Evolutionary conservation across 768 basidiomycete genomes (phyloP).

Genomic region (Rhizopogon salebrosus): DNA sequence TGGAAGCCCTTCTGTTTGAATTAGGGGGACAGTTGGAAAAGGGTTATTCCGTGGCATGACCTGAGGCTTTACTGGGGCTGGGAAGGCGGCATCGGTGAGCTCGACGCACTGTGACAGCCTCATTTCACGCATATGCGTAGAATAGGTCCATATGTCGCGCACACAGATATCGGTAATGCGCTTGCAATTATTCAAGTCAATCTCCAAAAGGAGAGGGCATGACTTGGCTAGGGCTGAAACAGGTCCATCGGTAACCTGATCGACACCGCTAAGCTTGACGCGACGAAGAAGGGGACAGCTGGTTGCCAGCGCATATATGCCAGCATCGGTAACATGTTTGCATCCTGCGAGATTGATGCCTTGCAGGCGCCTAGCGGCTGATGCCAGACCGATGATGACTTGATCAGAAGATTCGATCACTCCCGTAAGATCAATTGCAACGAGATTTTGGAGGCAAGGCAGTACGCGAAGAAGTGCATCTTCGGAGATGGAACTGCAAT

Average conservation of each 20-base stretch:
- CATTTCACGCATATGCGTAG: constrained; percentile 85
- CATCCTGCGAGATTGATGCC: constrained; percentile 91
- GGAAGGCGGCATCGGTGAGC: constrained; percentile 84
- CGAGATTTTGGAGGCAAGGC: constrained; percentile 65
- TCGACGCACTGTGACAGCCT: constrained; percentile 73
- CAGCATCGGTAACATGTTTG: constrained; percentile 70
- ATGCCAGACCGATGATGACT: constrained; percentile 67
- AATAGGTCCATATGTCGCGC: constrained; percentile 80
- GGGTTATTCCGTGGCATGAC: constrained; percentile 30
- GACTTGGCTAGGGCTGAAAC: constrained; percentile 70
- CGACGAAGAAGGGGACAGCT: constrained; percentile 77
- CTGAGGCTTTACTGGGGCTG: constrained; percentile 49
- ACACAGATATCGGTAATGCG: constrained; percentile 72
- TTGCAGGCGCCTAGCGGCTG: constrained; percentile 69
- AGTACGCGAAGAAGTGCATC: constrained; percentile 60
- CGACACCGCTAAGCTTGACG: constrained; percentile 82
- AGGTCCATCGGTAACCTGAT: constrained; percentile 68
- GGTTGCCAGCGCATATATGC: constrained; percentile 69
- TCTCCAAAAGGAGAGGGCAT: constrained; percentile 86
- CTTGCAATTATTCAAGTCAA: constrained; percentile 86
- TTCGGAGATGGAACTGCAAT: constrained; percentile 65
- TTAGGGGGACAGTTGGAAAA: constrained; percentile 33
- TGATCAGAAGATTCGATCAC: constrained; percentile 65
- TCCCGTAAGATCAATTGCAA: constrained; percentile 81
- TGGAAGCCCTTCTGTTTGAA: constrained; percentile 41